Evolutionary conservation across 1,284 basidiomycete genomes (phyloP).

Genomic region (Amylostereum areolatum): DNA sequence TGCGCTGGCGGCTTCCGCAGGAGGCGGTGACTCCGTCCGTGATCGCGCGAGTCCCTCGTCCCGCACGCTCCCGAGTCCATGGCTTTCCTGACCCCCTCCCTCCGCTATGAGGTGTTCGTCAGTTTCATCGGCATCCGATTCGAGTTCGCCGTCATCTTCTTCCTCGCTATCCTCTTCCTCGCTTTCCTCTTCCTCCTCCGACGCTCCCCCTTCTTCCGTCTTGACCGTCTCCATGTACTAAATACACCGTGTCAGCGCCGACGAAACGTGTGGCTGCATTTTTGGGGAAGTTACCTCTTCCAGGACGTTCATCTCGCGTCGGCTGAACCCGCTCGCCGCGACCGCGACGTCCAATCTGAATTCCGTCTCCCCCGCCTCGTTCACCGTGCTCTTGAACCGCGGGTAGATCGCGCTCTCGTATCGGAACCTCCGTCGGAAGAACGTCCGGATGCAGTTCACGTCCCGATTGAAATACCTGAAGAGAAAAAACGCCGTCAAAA

Average conservation of each 20-base stretch:
- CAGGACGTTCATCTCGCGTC: conserved; percentile 74
- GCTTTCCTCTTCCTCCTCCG: conserved; percentile 24
- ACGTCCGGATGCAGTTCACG: conserved; percentile 92
- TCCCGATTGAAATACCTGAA: conserved; percentile 97
- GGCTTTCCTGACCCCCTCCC: background rate
- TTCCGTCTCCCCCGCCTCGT: conserved; percentile 34
- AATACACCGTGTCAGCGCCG: conserved; percentile 2
- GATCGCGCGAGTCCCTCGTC: background rate
- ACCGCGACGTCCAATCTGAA: conserved; percentile 86
- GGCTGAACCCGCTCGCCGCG: conserved; percentile 86
- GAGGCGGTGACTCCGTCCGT: background rate
- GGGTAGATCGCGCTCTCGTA: conserved; percentile 92
- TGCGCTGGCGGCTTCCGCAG: background rate
- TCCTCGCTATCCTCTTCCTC: conserved; percentile 19
- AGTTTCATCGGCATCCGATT: background rate
- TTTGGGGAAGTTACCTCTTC: conserved; percentile 62
- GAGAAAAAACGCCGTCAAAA: conserved; percentile 9
- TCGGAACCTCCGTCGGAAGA: conserved; percentile 88
- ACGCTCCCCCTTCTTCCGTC: conserved; percentile 29
- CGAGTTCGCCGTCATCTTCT: conserved; percentile 15
- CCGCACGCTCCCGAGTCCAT: background rate
- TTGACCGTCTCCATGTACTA: conserved; percentile 67
- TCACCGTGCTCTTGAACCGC: conserved; percentile 64
- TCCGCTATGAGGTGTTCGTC: background rate
- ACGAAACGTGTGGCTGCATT: background rate